phyloP scores from a whole-genome alignment of 2,329 filamentous ascomycete species.

The Talaromyces amestolkiae region DNA sequence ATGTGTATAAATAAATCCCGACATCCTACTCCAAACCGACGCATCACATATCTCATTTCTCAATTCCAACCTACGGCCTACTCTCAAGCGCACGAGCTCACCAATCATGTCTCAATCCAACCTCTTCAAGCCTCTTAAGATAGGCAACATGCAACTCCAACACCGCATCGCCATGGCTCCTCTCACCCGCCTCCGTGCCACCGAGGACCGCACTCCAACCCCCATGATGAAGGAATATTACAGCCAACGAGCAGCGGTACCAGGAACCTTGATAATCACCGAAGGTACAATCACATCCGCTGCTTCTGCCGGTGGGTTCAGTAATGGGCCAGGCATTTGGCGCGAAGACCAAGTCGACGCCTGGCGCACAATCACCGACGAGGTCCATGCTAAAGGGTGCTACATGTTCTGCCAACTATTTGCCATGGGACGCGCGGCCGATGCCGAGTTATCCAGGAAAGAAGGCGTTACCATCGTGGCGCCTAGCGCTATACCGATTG shows the following conservation, averaged over 20 bases:
- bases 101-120: constrained; percentile 5
- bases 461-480: constrained; percentile 34
- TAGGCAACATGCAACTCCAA: constrained; percentile 38
- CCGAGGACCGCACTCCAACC: constrained; percentile 46
- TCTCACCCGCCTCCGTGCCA: constrained; percentile 52
- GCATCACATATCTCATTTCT: not conserved
- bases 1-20: not conserved
- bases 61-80: not conserved
- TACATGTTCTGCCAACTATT: constrained; percentile 62
- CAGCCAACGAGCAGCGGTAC: constrained; percentile 49
- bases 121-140: constrained; percentile 30
- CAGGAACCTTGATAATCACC: constrained; percentile 56
- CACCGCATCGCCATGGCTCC: constrained; percentile 54
- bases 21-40: not conserved
- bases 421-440: constrained; percentile 56
- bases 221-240: constrained; percentile 50
- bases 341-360: constrained; percentile 51
- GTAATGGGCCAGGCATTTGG: constrained; percentile 56
- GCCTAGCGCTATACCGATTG: constrained; percentile 41
- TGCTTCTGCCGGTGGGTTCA: constrained; percentile 41
- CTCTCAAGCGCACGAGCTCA: no score
- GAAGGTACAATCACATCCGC: constrained; percentile 54
- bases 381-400: constrained; percentile 59
- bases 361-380: constrained; percentile 60
- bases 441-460: constrained; percentile 33